Conservation (phyloP, 495 filamentous ascomycete species). For the Penicillium nucicola region DNA sequence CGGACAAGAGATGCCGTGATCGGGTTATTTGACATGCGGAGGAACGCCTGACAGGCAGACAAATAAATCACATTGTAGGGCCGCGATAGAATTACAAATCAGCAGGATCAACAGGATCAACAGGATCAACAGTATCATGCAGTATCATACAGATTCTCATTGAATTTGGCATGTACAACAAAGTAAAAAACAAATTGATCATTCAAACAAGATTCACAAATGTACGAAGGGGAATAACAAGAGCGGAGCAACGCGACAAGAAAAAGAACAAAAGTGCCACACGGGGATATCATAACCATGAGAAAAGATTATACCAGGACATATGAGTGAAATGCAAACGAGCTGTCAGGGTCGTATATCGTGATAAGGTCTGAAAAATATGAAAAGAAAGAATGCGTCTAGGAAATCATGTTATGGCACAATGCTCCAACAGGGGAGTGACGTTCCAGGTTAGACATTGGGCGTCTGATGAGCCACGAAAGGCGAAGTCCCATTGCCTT, state of each 20-base stretch:
- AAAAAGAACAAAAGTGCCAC: neutral
- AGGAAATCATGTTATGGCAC: neutral
- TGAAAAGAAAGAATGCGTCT: neutral
- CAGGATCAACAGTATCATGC: too few species aligned
- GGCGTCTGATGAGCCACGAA: slow-evolving; percentile 20
- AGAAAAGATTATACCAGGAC: slow-evolving; percentile 1
- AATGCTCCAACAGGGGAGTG: neutral
- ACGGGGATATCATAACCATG: slow-evolving; percentile 4
- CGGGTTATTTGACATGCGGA: neutral
- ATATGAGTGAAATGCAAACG: slow-evolving; percentile 4
- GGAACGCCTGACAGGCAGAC: neutral
- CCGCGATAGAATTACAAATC: neutral
- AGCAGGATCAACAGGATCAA: too few species aligned
- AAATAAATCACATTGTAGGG: neutral
- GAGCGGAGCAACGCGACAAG: neutral
- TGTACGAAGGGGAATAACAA: neutral
- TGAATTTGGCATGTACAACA: neutral
- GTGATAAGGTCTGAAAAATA: slow-evolving; percentile 3
- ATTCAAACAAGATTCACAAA: neutral
- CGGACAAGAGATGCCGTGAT: neutral
- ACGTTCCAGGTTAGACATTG: neutral
- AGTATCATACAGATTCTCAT: neutral
- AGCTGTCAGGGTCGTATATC: slow-evolving; percentile 27
- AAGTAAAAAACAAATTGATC: neutral
- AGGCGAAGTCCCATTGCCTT: slow-evolving; percentile 10